Evolutionary conservation across 1,139 yeast species (phyloP), one percentile per base, ranked within the genome.

Genomic region (Yamadazyma diospyri): DNA sequence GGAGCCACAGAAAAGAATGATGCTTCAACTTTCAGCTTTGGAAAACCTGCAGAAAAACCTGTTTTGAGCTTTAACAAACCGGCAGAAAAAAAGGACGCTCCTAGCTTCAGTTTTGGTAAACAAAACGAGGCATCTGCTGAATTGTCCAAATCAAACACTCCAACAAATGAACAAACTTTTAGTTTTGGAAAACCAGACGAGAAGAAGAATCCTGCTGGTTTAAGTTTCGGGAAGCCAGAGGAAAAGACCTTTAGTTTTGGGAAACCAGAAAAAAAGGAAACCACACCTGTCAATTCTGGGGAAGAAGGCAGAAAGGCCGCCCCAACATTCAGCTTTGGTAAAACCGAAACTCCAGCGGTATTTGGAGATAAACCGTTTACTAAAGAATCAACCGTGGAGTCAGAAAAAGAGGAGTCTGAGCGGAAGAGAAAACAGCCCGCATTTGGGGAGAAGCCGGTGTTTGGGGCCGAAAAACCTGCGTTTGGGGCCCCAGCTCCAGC

Each of bases 181-280:
- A 25, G 34, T 2, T 39, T 41, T 25, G 40, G 36, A 7, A 33
- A 37, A 8, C 27, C 32, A 10, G 33, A 16, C 5, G 33, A 23
- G n/a, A 28, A 33, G 11, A 21, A 16, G 10, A 26, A 31, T 5
- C 24, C 26, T 9, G 11, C 24, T 5, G 29, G 26, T 6, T 45
- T 48, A 19, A 29, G 34, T 16, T 47, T 47, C 28, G 47, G 48
- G 21, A 29, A 3, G 11, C 26, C 25, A 23, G 34, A 38, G n/a
- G 27, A 15, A 9, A 25, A 8, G 27, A 18, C 20, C 9, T 22
- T 22, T 12, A 22, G 14, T 12, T 22, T 22, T 12, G 25, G 25
- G 14, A 7, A 22, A 27, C 31, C 12, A 19, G 25, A 34, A 7
- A 23, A 24, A 6, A 20, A 21, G 16, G 33, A 37, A n/a, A 25